phyloP scores from a whole-genome alignment of 1,284 basidiomycete genomes.

The Puccinia triticina region DNA sequence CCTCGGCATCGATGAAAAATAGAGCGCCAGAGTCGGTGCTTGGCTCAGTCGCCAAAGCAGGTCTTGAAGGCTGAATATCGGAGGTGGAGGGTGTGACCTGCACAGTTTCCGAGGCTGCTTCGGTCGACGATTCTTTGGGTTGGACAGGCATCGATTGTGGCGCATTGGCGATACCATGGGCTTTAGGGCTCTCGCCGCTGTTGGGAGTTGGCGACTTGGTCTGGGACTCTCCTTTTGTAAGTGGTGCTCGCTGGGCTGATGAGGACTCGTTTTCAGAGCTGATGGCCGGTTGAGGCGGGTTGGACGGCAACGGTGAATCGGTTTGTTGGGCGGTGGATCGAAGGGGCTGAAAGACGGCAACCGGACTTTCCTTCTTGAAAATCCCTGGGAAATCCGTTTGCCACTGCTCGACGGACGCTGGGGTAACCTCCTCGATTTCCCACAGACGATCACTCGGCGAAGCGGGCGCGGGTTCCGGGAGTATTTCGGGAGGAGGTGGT shows the following conservation, averaged over 20 bases:
- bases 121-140: not conserved
- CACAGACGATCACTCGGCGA: slow-evolving; percentile 5
- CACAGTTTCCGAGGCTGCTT: not conserved
- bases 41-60: too few species aligned
- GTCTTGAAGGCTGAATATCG: not conserved
- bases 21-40: not conserved
- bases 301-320: not conserved
- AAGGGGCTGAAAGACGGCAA: not conserved
- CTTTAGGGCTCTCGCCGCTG: not conserved
- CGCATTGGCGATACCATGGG: not conserved
- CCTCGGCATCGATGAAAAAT: slow-evolving; percentile 25
- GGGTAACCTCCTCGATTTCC: slow-evolving; percentile 10
- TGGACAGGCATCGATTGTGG: not conserved
- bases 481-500: not conserved
- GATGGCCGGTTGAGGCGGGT: not conserved
- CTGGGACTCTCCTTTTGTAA: not conserved
- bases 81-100: not conserved
- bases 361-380: not conserved
- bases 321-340: not conserved
- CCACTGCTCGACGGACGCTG: not conserved
- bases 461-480: not conserved
- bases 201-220: not conserved
- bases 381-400: slow-evolving; percentile 7
- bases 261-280: not conserved
- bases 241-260: not conserved